Evolutionary conservation across 164 flowering plant species (phyloP).

Genomic region (Aristolochia contorta): DNA sequence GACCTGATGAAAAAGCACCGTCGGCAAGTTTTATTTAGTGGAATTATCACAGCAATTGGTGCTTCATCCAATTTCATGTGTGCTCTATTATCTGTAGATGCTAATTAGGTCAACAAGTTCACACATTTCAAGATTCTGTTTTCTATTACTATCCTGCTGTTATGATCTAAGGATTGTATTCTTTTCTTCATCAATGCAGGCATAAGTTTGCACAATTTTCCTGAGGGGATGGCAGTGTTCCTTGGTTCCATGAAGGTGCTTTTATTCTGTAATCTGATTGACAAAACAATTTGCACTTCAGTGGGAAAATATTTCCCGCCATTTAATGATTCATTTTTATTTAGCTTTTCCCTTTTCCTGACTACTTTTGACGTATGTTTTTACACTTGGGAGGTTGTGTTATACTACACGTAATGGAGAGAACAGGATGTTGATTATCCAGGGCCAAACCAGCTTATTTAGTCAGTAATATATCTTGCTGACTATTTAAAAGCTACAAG

Average conservation of each 20-base stretch:
- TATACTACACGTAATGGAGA: too few species aligned
- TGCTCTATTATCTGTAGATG: not conserved
- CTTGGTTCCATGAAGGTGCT: conserved; percentile 93
- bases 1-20: conserved; percentile 81
- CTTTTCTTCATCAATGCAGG: conserved; percentile 29
- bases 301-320: too few species aligned
- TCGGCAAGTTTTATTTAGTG: conserved; percentile 90
- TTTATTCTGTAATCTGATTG: not conserved
- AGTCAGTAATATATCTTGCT: too few species aligned
- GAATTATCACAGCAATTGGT: conserved; percentile 74
- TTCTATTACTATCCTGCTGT: not conserved
- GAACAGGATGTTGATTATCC: too few species aligned
- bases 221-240: conserved; percentile 99
- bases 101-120: not conserved
- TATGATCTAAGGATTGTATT: not conserved
- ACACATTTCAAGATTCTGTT: not conserved
- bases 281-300: too few species aligned
- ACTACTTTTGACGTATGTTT: too few species aligned
- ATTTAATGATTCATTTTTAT: too few species aligned
- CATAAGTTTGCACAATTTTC: conserved; percentile 97
- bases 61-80: not conserved
- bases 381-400: too few species aligned
- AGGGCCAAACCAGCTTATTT: too few species aligned
- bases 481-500: too few species aligned
- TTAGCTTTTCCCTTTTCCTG: too few species aligned